These are phyloP conservation scores for Pyrenula massariospora DNA, from an alignment of 495 filamentous ascomycete genomes.

Conservation along the genomic window DNA sequence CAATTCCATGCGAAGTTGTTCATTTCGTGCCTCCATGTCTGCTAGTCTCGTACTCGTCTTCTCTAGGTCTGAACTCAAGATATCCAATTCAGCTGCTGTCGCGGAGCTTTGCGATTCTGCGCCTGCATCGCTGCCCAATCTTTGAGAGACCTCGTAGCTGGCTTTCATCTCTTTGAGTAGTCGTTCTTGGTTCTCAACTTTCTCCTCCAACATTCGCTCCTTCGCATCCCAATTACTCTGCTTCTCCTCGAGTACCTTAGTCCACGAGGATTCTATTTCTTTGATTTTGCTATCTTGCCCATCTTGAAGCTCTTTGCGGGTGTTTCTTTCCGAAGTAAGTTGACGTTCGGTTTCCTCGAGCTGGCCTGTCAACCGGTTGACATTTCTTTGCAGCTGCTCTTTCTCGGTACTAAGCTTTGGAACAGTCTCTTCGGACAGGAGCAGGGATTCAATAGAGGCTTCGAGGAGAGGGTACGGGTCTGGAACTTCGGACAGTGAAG, in stretches of 20 bases:
- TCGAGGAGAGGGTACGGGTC: slow-evolving; percentile 96
- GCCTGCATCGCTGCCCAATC: slow-evolving; percentile 62
- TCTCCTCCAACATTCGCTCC: slow-evolving; percentile 83
- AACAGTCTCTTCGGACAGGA: slow-evolving; percentile 79
- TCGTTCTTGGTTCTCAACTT: slow-evolving; percentile 86
- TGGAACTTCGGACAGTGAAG: slow-evolving; percentile 84
- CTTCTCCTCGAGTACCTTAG: slow-evolving; percentile 86
- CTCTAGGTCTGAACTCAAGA: slow-evolving; percentile 83
- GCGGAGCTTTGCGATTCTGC: slow-evolving; percentile 43
- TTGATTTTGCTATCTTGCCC: slow-evolving; percentile 64
- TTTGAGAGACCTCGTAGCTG: slow-evolving; percentile 90
- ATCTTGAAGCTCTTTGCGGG: slow-evolving; percentile 64
- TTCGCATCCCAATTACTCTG: slow-evolving; percentile 93
- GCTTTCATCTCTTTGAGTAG: slow-evolving; percentile 91
- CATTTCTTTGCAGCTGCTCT: slow-evolving; percentile 66
- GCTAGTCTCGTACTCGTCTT: slow-evolving; percentile 76
- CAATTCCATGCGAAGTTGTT: slow-evolving; percentile 81
- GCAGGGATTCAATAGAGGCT: slow-evolving; percentile 86
- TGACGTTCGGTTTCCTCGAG: slow-evolving; percentile 74
- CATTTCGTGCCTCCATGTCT: slow-evolving; percentile 88
- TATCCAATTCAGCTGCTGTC: slow-evolving; percentile 81
- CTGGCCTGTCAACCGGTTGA: slow-evolving; percentile 76
- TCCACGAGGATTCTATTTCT: slow-evolving; percentile 84
- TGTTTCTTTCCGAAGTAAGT: slow-evolving; percentile 59
- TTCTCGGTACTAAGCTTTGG: slow-evolving; percentile 83